Evolutionary conservation across 768 basidiomycete genomes (phyloP).

Genomic region (Russula virescens): DNA sequence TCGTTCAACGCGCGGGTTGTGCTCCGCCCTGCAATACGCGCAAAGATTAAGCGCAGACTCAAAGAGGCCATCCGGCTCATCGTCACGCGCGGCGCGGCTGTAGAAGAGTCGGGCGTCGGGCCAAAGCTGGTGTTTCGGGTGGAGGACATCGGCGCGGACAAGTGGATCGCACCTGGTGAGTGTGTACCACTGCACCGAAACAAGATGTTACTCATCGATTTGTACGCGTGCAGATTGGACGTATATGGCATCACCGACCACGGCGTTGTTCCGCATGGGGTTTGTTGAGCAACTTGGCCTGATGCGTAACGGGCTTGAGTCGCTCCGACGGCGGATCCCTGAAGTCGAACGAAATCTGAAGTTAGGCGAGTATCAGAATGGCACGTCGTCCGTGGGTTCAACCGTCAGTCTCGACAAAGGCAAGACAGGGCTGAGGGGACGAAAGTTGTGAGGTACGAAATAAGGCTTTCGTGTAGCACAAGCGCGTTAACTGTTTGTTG

Average conservation of each 20-base stretch:
- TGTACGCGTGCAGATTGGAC: slow-evolving; percentile 10
- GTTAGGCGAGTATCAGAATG: too few relatives aligned
- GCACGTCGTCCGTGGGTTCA: neutral
- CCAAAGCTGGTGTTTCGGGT: slow-evolving; percentile 1
- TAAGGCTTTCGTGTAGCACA: too few relatives aligned
- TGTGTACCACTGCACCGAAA: neutral
- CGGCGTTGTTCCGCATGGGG: slow-evolving; percentile 1
- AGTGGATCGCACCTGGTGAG: slow-evolving; percentile 17
- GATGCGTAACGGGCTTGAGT: slow-evolving; percentile 10
- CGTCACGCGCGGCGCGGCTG: slow-evolving; percentile 16
- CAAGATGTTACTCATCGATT: too few relatives aligned
- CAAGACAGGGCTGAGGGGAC: neutral
- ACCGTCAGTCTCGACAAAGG: neutral
- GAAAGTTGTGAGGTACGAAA: neutral
- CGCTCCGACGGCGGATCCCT: neutral
- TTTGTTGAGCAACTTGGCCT: slow-evolving; percentile 6
- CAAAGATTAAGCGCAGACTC: slow-evolving; percentile 12
- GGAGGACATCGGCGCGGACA: slow-evolving; percentile 14
- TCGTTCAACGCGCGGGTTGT: neutral
- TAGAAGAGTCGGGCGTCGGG: neutral
- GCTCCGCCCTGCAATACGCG: neutral
- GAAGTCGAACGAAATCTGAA: neutral
- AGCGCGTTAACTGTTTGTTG: neutral
- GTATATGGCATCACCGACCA: slow-evolving; percentile 11
- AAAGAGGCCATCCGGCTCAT: slow-evolving; percentile 9